A percentile compares a stretch with the other conserved stretches of the same genome.
Evolutionary conservation across 148 eudicot species (phyloP).

Genomic region (Rhododendron simsii): DNA sequence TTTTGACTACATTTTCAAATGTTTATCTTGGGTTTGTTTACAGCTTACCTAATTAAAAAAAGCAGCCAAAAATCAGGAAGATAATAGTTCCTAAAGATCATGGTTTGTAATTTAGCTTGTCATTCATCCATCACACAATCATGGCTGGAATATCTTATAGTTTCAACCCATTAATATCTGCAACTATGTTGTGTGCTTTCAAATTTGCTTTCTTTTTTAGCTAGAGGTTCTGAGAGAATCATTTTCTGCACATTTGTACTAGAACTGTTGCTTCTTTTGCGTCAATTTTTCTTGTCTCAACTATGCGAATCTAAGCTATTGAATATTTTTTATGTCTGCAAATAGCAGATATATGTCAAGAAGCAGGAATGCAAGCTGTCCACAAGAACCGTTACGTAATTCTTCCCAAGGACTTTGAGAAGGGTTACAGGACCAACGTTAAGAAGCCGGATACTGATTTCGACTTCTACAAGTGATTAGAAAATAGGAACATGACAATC

Average conservation of each 20-base stretch:
- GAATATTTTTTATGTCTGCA: constrained; percentile 13
- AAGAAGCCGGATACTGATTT: constrained; percentile 92
- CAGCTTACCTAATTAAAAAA: not conserved
- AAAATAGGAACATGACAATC: not conserved
- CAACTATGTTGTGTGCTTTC: not conserved
- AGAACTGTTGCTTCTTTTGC: not conserved
- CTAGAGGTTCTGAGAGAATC: not conserved
- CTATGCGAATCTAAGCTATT: not conserved
- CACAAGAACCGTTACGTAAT: constrained; percentile 77
- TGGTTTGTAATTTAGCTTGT: not conserved
- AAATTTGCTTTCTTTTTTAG: not conserved
- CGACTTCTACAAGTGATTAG: constrained; percentile 71
- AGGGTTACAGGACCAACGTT: constrained; percentile 79
- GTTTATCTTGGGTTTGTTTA: not conserved
- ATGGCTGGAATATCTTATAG: not conserved
- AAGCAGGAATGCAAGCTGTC: constrained; percentile 84
- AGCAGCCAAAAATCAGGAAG: not conserved
- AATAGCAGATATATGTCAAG: constrained; percentile 73
- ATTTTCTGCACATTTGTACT: not conserved
- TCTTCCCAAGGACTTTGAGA: constrained; percentile 85
- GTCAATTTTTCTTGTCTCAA: not conserved
- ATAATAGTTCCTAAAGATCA: not conserved
- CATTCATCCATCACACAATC: not conserved
- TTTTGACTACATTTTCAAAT: not conserved
- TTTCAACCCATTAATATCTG: not conserved